Evolutionary conservation across 176 grass and related monocot species (phyloP).

Genomic region (Hordeum vulgare): MorexV3_pseudomolecules_assembly NC_058520.1:550029602-550030101

Average conservation of each 20-base stretch:
- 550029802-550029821: constrained; percentile 80
- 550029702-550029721: constrained; percentile 88
- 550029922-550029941: constrained; percentile 48
- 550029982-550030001: constrained; percentile 55
- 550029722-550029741: not conserved
- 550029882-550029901: constrained; percentile 72
- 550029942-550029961: constrained; percentile 50
- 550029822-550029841: constrained; percentile 84
- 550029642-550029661: constrained; percentile 57
- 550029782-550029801: not conserved
- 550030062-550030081: not conserved
- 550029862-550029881: constrained; percentile 87
- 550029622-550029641: constrained; percentile 77
- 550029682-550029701: constrained; percentile 74
- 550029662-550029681: constrained; percentile 77
- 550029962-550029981: constrained; percentile 54
- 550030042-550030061: not conserved
- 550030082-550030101: constrained; percentile 62
- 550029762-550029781: constrained; percentile 12
- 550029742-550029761: constrained; percentile 13
- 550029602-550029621: constrained; percentile 62
- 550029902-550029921: constrained; percentile 66
- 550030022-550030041: not conserved
- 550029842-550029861: constrained; percentile 86
- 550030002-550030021: constrained; percentile 65